Conservation (phyloP, 208 protist genomes). For the Angomonas deanei region DNA sequence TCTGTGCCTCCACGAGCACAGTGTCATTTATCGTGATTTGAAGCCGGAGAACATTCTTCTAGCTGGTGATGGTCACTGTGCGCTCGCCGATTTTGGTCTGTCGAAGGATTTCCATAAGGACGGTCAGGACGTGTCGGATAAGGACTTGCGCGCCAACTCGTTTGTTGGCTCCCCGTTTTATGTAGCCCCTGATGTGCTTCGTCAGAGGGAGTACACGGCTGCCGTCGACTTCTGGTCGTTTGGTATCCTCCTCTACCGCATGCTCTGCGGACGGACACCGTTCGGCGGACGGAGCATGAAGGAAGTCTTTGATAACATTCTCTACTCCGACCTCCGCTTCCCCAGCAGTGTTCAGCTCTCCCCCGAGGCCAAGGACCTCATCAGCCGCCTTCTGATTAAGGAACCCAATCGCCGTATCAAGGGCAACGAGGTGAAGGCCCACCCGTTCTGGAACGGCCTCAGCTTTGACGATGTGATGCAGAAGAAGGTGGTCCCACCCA, state of each 20-base stretch:
- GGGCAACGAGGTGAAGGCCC: constrained; percentile 79
- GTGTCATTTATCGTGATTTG: constrained; percentile 93
- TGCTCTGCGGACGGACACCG: constrained; percentile 92
- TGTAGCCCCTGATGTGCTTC: constrained; percentile 94
- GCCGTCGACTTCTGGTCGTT: constrained; percentile 98
- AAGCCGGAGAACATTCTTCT: constrained; percentile 93
- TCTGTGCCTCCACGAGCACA: constrained; percentile 90
- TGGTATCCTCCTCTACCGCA: constrained; percentile 97
- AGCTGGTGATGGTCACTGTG: constrained; percentile 79
- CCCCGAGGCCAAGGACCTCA: constrained; percentile 87
- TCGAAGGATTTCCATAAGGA: constrained; percentile 90
- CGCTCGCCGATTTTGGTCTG: constrained; percentile 90
- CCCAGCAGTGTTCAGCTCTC: constrained; percentile 79
- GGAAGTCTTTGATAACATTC: constrained; percentile 92
- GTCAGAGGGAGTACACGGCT: constrained; percentile 92
- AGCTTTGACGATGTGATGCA: constrained; percentile 87
- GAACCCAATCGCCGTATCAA: constrained; percentile 83
- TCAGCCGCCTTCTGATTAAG: constrained; percentile 88
- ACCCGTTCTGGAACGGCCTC: constrained; percentile 90
- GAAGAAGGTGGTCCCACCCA: constrained; percentile 74
- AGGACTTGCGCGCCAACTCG: constrained; percentile 85
- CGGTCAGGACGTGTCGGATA: constrained; percentile 54
- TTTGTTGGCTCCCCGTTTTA: constrained; percentile 93
- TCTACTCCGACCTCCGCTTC: constrained; percentile 88
- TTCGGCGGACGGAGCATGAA: constrained; percentile 93